Evolutionary conservation across 371 early-diverging fungal genomes (phyloP), one percentile per base, ranked within the genome.

Genomic region (Mucor mucedo): DNA sequence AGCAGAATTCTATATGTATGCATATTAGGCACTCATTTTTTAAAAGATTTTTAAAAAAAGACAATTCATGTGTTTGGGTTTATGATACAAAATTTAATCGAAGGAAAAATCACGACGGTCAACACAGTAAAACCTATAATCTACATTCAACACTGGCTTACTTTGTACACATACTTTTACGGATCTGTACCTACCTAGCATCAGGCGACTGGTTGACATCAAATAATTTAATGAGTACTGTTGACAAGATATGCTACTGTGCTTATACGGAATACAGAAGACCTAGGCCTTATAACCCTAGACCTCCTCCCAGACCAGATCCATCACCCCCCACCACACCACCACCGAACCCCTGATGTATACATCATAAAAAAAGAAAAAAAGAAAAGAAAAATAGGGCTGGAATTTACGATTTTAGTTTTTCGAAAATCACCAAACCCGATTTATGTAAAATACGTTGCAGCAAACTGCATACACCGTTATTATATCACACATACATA

Each of bases 231-330:
- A 58, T 58, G 33, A 32, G 21, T 29, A 14, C 35, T 5, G 16
- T 21, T 6, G 10, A n/a, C 40, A 47, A 41, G 32, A 48, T 10
- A 13, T n/a, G n/a, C 39, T 58, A 33, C 35, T 48, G 21, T 38
- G 21, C 49, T 53, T 21, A 44, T 21, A 32, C 28, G 33, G 39
- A 58, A 45, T 53, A n/a, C 28, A 64, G 65, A 58, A 58, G 65
- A 47, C 65, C 65, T 52, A 64, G 65, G 11, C 65, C 65, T 29
- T 44, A 48, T 21, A 52, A 64, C 28, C 65, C 65, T 32, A 50
- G 65, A 27, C 65, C 65, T 3, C 65, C 65, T 28, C 65, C 65
- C 0, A 41, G 58, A 16, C 65, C 65, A 44, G 33, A 16, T 44
- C 65, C 65, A 30, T 16, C 14, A 16, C 52, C 59, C 52, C 48